Evolutionary conservation across 148 eudicot species (phyloP).

Genomic region (Rheum nobile): DNA sequence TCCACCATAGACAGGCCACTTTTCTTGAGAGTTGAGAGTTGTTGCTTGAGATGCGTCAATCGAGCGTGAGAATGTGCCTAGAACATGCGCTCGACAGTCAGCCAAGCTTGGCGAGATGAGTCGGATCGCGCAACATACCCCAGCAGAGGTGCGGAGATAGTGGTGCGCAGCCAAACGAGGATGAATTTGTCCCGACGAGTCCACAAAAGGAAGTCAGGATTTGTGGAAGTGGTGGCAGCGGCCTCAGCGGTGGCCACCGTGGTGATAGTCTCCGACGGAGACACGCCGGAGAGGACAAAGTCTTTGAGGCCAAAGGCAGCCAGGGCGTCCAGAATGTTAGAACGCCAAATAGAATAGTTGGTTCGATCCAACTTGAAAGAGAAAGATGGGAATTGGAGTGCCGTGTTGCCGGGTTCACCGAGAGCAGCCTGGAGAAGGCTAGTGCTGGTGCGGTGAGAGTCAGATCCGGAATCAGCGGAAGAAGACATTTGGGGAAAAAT

Average conservation of each 20-base stretch:
- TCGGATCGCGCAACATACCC: background rate
- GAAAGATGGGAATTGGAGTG: background rate
- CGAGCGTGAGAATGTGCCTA: background rate
- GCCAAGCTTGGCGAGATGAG: background rate
- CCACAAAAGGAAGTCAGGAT: too few species aligned
- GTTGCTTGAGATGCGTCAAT: background rate
- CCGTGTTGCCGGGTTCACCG: too few species aligned
- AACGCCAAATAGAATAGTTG: background rate
- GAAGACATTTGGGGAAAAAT: too few species aligned
- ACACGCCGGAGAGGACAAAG: background rate
- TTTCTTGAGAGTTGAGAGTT: too few species aligned
- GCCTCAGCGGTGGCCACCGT: background rate
- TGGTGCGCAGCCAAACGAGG: too few species aligned
- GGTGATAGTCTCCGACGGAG: background rate
- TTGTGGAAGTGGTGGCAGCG: background rate
- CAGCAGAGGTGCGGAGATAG: background rate
- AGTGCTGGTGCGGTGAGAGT: too few species aligned
- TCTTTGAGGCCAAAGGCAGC: background rate
- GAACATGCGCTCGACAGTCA: background rate
- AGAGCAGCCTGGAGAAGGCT: too few species aligned
- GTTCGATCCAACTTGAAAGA: background rate
- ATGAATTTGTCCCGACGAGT: too few species aligned
- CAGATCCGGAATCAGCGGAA: too few species aligned
- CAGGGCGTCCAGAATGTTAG: background rate
- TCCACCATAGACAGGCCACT: too few species aligned